These are phyloP conservation scores for Neurospora tetraspora DNA, from an alignment of 495 filamentous ascomycete species.

Conservation along the genomic window DNA sequence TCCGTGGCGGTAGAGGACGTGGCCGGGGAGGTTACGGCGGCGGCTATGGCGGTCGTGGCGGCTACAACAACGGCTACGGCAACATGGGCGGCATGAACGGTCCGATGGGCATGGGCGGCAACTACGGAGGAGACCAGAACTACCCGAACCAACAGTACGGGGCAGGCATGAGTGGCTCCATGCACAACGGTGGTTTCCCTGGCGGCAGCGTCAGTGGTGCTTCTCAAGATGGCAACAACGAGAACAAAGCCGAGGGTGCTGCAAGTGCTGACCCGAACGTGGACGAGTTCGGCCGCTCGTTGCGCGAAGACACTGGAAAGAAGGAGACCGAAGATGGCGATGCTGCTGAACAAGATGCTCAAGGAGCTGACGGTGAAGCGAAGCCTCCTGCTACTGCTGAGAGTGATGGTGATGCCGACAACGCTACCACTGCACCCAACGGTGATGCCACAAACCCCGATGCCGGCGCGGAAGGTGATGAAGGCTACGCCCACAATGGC, in stretches of 20 bases:
- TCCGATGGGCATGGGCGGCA: constrained; percentile 21
- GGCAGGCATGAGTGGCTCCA: constrained; percentile 8
- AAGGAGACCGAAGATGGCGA: constrained; percentile 10
- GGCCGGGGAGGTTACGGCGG: constrained; percentile 43
- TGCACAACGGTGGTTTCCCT: constrained; percentile 3
- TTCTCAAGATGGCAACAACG: constrained; percentile 1
- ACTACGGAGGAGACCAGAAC: constrained; percentile 25
- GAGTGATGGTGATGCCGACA: background rate
- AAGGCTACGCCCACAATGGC: background rate
- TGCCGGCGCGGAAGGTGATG: background rate
- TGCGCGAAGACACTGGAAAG: constrained; percentile 21
- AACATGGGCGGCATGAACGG: constrained; percentile 6
- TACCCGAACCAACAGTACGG: constrained; percentile 12
- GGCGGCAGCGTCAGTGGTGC: constrained; percentile 6
- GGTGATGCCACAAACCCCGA: background rate
- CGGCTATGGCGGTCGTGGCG: constrained; percentile 45
- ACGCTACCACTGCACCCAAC: background rate
- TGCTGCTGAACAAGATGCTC: constrained; percentile 17
- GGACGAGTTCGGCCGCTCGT: constrained; percentile 45
- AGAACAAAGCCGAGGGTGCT: constrained; percentile 7
- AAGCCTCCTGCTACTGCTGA: constrained; percentile 2
- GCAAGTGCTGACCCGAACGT: constrained; percentile 23
- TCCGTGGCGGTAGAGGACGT: constrained; percentile 49
- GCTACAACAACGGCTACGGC: constrained; percentile 9
- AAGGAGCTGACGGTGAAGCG: constrained; percentile 11